Conservation (phyloP, 768 basidiomycete species). For the Phaffia tasmanica region DNA sequence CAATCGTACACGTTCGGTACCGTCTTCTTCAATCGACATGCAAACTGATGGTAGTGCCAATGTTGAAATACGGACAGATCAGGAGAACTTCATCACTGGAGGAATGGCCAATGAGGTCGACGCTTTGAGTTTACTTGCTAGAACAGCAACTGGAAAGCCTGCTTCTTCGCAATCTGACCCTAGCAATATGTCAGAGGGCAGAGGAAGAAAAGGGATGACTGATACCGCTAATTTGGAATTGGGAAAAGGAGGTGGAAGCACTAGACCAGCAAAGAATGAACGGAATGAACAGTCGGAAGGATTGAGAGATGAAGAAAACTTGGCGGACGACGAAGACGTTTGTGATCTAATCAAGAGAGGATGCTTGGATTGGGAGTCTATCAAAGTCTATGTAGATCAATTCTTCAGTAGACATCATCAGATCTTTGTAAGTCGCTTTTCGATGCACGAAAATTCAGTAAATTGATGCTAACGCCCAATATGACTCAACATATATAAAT, state of each 20-base stretch:
- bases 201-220: neutral
- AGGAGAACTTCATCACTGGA: slow-evolving; percentile 18
- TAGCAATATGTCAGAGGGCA: slow-evolving; percentile 5
- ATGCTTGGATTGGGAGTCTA: slow-evolving; percentile 11
- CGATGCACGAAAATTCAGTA: no score
- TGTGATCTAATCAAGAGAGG: slow-evolving; percentile 26
- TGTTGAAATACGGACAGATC: neutral
- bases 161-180: slow-evolving; percentile 6
- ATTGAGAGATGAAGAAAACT: neutral
- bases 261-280: neutral
- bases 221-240: neutral
- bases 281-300: neutral
- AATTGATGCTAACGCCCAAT: neutral
- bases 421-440: slow-evolving; percentile 22
- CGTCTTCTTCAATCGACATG: no score
- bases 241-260: neutral
- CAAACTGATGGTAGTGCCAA: no score
- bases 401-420: slow-evolving; percentile 28
- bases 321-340: slow-evolving; percentile 11
- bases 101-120: slow-evolving; percentile 25
- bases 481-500: neutral
- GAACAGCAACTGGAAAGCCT: slow-evolving; percentile 19
- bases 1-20: no score
- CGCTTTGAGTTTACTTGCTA: slow-evolving; percentile 19
- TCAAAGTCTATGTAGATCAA: slow-evolving; percentile 25